Conservation (phyloP, 176 grass and related monocot species). For the Tillandsia leiboldiana region DNA sequence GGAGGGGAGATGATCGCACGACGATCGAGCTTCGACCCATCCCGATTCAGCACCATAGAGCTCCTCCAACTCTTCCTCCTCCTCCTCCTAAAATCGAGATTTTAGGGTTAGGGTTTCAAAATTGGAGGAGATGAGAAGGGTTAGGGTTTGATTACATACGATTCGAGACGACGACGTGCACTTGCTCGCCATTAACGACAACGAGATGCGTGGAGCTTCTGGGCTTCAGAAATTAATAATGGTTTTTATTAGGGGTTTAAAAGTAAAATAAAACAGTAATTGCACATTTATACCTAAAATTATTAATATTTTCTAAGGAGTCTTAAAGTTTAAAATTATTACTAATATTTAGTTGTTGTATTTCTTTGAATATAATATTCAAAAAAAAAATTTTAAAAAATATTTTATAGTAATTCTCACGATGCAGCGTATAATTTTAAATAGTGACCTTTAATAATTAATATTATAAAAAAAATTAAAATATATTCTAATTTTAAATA, state of each 20-base stretch:
- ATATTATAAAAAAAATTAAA: too few species aligned
- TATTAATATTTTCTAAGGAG: too few species aligned
- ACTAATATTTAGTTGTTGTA: too few species aligned
- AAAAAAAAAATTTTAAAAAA: too few species aligned
- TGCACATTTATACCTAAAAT: too few species aligned
- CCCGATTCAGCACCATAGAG: conserved; percentile 42
- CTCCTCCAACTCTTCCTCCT: conserved; percentile 38
- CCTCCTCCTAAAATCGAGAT: neutral
- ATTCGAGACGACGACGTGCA: neutral
- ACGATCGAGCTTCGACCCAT: conserved; percentile 81
- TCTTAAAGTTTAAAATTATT: too few species aligned
- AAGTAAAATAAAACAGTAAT: too few species aligned
- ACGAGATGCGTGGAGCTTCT: neutral
- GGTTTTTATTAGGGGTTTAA: neutral
- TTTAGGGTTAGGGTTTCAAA: neutral
- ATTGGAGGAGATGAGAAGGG: neutral
- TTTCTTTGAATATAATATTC: too few species aligned
- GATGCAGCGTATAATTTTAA: too few species aligned
- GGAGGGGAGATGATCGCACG: conserved; percentile 49
- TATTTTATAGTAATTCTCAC: too few species aligned
- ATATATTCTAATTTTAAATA: too few species aligned
- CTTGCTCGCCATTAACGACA: conserved; percentile 16
- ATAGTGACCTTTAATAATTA: too few species aligned
- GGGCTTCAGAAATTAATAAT: neutral
- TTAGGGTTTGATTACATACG: neutral